Percentiles rank a stretch among this genome's conserved stretches.
These are phyloP conservation scores for Candida sanyaensis DNA, from an alignment of 1,139 yeast genomes.

Conservation along the genomic window DNA sequence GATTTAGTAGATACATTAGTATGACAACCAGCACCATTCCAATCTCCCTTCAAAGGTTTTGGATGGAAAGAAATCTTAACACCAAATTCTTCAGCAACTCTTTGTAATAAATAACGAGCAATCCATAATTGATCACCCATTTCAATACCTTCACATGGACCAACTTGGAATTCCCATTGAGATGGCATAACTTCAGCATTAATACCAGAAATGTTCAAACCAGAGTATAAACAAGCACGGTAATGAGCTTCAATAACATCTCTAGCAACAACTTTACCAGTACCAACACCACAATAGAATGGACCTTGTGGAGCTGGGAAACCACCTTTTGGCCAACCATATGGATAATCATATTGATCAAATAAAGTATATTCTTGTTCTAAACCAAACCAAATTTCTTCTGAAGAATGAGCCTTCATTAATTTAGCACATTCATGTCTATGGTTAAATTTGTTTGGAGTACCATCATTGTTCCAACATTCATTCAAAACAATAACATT, in stretches of 20 bases:
- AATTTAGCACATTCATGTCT: conserved; percentile 97
- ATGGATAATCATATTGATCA: conserved; percentile 85
- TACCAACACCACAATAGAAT: conserved; percentile 99
- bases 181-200: conserved; percentile 99
- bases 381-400: conserved; percentile 94
- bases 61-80: conserved; percentile 99
- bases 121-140: conserved; percentile 99
- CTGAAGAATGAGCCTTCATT: conserved; percentile 87
- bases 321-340: conserved; percentile 99
- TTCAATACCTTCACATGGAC: conserved; percentile 91
- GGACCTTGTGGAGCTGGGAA: conserved; percentile 99
- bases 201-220: conserved; percentile 88
- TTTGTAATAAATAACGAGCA: conserved; percentile 87
- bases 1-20: conserved; percentile 92
- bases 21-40: conserved; percentile 99
- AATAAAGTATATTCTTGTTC: conserved; percentile 98
- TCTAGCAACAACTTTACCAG: conserved; percentile 97
- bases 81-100: conserved; percentile 98
- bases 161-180: conserved; percentile 99
- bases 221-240: conserved; percentile 95
- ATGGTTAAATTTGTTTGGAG: conserved; percentile 98
- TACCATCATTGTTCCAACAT: conserved; percentile 98
- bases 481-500: conserved; percentile 93
- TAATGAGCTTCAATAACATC: conserved; percentile 99
- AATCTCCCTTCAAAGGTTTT: conserved; percentile 97